Conservation (phyloP, 2,329 filamentous ascomycete species). For the Septoria petroselini region DNA sequence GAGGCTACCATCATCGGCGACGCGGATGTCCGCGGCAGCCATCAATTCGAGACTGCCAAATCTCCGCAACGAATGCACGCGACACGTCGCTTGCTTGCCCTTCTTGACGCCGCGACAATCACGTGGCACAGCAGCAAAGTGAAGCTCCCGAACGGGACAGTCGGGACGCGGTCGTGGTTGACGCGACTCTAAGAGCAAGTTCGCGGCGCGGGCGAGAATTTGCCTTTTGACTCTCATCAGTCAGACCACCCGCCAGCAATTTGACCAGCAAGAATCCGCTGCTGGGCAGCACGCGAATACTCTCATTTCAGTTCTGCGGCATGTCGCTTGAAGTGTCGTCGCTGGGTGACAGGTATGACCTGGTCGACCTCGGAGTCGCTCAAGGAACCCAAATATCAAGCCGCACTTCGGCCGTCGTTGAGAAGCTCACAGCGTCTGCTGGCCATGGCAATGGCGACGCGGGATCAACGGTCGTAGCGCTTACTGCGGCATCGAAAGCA, state of each 20-base stretch:
- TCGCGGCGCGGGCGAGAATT: background rate
- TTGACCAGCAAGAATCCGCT: constrained; percentile 2
- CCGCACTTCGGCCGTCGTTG: constrained; percentile 31
- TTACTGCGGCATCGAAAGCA: constrained; percentile 41
- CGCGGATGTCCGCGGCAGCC: background rate
- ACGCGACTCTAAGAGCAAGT: background rate
- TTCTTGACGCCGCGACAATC: too few relatives aligned
- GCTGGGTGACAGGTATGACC: constrained; percentile 25
- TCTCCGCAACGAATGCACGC: constrained; percentile 7
- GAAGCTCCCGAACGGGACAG: background rate
- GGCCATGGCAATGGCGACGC: constrained; percentile 8
- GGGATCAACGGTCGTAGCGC: constrained; percentile 38
- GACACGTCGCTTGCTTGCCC: constrained; percentile 15
- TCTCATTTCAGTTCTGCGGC: constrained; percentile 1
- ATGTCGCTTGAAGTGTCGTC: constrained; percentile 25
- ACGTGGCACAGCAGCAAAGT: constrained; percentile 1
- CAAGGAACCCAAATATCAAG: constrained; percentile 35
- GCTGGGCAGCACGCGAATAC: background rate
- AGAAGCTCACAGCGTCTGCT: constrained; percentile 19
- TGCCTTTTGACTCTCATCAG: background rate
- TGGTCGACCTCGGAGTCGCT: constrained; percentile 30
- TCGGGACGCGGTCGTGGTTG: background rate
- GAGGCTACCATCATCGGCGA: background rate
- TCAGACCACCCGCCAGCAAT: background rate
- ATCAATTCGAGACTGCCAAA: constrained; percentile 7